Conservation (phyloP, 1,284 basidiomycete species). For the Cryptococcus maquisensis region DNA sequence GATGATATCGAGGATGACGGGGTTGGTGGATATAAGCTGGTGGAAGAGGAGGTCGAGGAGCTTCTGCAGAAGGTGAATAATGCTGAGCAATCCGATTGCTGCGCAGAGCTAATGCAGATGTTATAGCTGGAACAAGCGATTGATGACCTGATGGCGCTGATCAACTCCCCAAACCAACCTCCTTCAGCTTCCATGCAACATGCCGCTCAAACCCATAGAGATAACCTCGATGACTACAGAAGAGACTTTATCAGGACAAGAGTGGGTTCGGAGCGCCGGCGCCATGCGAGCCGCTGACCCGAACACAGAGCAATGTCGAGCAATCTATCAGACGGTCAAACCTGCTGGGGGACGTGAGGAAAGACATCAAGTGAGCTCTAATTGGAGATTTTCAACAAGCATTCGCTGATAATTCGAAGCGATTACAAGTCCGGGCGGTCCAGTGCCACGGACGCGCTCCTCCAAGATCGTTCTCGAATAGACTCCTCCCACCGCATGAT, state of each 20-base stretch:
- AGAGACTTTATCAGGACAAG: slow-evolving; percentile 79
- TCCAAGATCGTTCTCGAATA: slow-evolving; percentile 81
- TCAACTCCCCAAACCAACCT: slow-evolving; percentile 66
- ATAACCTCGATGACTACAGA: slow-evolving; percentile 81
- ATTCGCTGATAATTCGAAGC: slow-evolving; percentile 27
- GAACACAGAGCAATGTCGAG: slow-evolving; percentile 60
- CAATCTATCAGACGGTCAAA: slow-evolving; percentile 80
- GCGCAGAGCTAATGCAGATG: neutral
- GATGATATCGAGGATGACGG: slow-evolving; percentile 55
- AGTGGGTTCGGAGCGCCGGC: slow-evolving; percentile 50
- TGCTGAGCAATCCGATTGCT: neutral
- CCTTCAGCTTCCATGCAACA: slow-evolving; percentile 81
- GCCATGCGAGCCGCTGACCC: neutral
- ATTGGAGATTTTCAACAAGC: neutral
- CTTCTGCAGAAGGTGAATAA: slow-evolving; percentile 72
- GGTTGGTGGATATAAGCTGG: slow-evolving; percentile 64
- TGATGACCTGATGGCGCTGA: slow-evolving; percentile 64
- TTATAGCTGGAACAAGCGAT: slow-evolving; percentile 74
- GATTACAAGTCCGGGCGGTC: slow-evolving; percentile 68
- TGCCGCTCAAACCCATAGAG: slow-evolving; percentile 82
- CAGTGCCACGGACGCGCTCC: slow-evolving; percentile 75
- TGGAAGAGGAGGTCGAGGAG: slow-evolving; percentile 78
- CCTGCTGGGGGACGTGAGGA: slow-evolving; percentile 82
- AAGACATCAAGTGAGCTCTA: slow-evolving; percentile 80
- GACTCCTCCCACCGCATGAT: slow-evolving; percentile 93